Conservation (phyloP, 2,329 filamentous ascomycete species). For the Talaromyces funiculosus region DNA sequence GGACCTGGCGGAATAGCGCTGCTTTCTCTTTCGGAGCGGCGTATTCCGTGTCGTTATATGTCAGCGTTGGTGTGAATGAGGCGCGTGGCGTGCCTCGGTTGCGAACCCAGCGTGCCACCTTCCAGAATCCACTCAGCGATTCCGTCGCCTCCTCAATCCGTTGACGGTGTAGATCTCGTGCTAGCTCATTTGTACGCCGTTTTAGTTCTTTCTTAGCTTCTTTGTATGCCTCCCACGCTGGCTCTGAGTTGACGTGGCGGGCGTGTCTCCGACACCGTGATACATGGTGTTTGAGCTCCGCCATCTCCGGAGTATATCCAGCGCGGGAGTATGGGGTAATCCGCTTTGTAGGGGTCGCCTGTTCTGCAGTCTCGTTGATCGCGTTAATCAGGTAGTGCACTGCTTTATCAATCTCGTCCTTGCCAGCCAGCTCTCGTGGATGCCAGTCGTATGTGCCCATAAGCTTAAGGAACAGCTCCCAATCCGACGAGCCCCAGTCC, state of each 20-base stretch:
- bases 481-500: neutral
- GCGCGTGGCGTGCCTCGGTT: neutral
- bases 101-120: neutral
- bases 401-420: neutral
- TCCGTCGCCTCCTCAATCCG: neutral
- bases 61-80: neutral
- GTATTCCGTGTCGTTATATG: neutral
- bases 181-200: neutral
- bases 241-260: neutral
- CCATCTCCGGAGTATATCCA: neutral
- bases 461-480: neutral
- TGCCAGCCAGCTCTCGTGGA: neutral
- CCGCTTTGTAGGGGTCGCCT: neutral
- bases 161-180: neutral
- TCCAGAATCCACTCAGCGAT: neutral
- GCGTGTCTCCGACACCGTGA: neutral
- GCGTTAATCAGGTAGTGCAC: neutral
- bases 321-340: neutral
- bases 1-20: neutral
- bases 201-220: neutral
- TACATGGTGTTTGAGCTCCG: neutral
- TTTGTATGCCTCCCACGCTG: neutral
- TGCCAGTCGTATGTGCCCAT: neutral
- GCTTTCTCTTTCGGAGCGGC: neutral
- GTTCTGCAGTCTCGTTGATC: neutral